Base-by-base conservation (phyloP, 345 rosid species). In the Citrus glauca region DNA sequence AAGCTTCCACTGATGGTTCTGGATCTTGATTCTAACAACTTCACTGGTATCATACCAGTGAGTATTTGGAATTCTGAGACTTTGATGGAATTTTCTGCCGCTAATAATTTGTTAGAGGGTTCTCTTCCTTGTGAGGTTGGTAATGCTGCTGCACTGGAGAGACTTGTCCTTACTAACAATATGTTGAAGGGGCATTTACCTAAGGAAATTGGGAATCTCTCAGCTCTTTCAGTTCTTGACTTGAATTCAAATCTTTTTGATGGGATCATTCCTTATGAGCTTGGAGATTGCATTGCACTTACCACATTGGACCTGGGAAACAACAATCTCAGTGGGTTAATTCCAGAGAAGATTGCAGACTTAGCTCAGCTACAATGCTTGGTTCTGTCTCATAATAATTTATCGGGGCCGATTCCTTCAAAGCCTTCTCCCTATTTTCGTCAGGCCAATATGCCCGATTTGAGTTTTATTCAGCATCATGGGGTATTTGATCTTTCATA, bases 381-480 rank as follows among this genome's bases (percentile, higher is more conserved):
- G 84, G 95, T 96, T 79, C 94, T 94, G 20, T 53, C 98, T 63
- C 82, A 85, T 81, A 96, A 94, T 81, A 85, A 84, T 75, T 85
- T 96, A 55, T 80, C 57, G 0, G 57, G 57, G 0, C 2, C 22
- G 0, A 53, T 53, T 53, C 57, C 57, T 53, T 53, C 57, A 53
- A 53, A 1, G 57, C 57, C 57, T 53, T 53, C 57, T 17, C 4
- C 57, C 57, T 53, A 53, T 53, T 96, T 96, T 77, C 91, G 79
- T 60, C 88, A 90, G 78, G 78, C 67, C 2, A 85, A 81, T 38
- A 87, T 96, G 72, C 99, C 98, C n/a, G 57, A 53, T 53, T 67
- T 81, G 72, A 92, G 91, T 87, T 96, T 90, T 72, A 61, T 91
- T 85, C 99, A 96, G 85, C 99, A 96, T 85, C 97, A 83, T 67